Evolutionary conservation across 495 filamentous ascomycete species (phyloP).

Genomic region (Penicillium cataractarum): DNA sequence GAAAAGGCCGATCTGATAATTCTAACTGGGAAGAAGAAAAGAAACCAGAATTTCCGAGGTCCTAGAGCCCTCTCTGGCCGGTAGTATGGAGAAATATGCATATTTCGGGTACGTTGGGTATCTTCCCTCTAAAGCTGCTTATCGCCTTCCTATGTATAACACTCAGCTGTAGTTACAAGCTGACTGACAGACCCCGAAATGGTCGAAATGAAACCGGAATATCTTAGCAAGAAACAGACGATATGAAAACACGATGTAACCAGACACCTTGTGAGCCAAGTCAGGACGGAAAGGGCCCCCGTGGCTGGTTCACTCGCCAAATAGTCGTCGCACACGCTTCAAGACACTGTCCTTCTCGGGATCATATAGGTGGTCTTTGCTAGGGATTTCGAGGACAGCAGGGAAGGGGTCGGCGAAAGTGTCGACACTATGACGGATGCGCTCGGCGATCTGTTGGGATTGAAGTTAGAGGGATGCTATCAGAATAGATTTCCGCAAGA

Average conservation of each 20-base stretch:
- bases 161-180: conserved; percentile 7
- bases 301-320: conserved; percentile 73
- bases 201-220: conserved; percentile 12
- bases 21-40: background rate
- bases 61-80: no score
- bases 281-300: conserved; percentile 8
- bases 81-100: conserved; percentile 23
- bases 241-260: conserved; percentile 17
- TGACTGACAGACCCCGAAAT: conserved; percentile 8
- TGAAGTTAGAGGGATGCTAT: background rate
- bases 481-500: background rate
- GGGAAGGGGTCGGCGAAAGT: conserved; percentile 58
- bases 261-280: conserved; percentile 8
- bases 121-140: conserved; percentile 30
- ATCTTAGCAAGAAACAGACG: conserved; percentile 13
- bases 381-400: conserved; percentile 86
- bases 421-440: conserved; percentile 76
- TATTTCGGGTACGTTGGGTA: conserved; percentile 31
- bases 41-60: no score
- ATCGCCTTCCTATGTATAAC: conserved; percentile 8
- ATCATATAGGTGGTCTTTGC: conserved; percentile 99
- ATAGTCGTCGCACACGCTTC: conserved; percentile 84
- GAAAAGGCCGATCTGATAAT: background rate
- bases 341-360: conserved; percentile 98
- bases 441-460: conserved; percentile 76